These are phyloP conservation scores for Monosporascus sp. DNA, from an alignment of 2,329 filamentous ascomycete species.

Conservation along the genomic window DNA sequence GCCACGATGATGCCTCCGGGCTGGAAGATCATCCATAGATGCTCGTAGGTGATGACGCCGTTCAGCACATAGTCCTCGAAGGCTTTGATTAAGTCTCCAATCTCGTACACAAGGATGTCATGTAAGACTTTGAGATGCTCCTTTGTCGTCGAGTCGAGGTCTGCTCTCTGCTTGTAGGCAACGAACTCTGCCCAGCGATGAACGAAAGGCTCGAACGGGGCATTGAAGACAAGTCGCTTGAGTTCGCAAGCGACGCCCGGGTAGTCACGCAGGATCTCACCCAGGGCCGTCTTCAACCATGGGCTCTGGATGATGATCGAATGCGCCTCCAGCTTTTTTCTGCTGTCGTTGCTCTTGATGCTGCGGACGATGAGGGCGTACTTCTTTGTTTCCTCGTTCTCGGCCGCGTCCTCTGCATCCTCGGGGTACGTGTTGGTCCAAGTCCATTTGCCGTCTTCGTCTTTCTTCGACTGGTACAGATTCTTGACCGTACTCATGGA, in stretches of 20 bases:
- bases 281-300: slow-evolving; percentile 51
- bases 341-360: slow-evolving; percentile 51
- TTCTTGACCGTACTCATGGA: slow-evolving; percentile 36
- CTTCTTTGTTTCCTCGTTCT: slow-evolving; percentile 57
- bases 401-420: slow-evolving; percentile 50
- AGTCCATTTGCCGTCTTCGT: slow-evolving; percentile 44
- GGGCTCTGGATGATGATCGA: slow-evolving; percentile 62
- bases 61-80: slow-evolving; percentile 49
- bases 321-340: slow-evolving; percentile 56
- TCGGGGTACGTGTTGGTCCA: slow-evolving; percentile 54
- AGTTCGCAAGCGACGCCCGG: slow-evolving; percentile 56
- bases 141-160: slow-evolving; percentile 38
- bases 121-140: slow-evolving; percentile 44
- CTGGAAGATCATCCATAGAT: slow-evolving; percentile 50
- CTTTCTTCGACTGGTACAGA: slow-evolving; percentile 37
- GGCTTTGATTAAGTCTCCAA: slow-evolving; percentile 44
- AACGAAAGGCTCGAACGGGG: slow-evolving; percentile 59
- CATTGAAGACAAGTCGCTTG: slow-evolving; percentile 55
- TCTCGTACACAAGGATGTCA: slow-evolving; percentile 44
- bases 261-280: slow-evolving; percentile 51
- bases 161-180: slow-evolving; percentile 34
- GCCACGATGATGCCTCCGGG: slow-evolving; percentile 39
- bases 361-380: slow-evolving; percentile 59
- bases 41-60: slow-evolving; percentile 47
- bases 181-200: slow-evolving; percentile 56